A percentile compares a stretch with the other conserved stretches of the same genome.
phyloP scores from a whole-genome alignment of 2,329 filamentous ascomycete species.

The Leptographium flavum region DNA sequence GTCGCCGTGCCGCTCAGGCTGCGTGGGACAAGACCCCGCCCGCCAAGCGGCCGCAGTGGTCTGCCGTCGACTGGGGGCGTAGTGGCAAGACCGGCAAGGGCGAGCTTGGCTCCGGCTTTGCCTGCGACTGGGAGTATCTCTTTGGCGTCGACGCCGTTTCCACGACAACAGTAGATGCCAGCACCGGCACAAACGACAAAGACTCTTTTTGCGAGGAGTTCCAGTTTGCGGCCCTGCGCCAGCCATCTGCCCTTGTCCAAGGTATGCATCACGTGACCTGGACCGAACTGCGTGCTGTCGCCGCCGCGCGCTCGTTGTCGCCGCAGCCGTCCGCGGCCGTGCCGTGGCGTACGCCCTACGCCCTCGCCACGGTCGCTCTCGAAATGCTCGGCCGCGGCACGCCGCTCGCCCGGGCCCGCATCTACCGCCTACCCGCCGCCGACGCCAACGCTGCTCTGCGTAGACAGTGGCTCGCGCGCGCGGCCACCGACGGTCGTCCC shows the following conservation, averaged over 20 bases:
- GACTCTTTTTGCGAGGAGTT: slow-evolving; percentile 1
- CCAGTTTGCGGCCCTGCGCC: slow-evolving; percentile 7
- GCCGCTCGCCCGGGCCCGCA: slow-evolving; percentile 56
- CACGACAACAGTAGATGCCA: neutral
- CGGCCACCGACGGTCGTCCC: neutral
- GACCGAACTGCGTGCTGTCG: slow-evolving; percentile 13
- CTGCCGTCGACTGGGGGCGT: slow-evolving; percentile 57
- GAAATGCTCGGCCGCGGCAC: slow-evolving; percentile 56
- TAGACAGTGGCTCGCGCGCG: slow-evolving; percentile 52
- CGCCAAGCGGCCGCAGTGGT: slow-evolving; percentile 66
- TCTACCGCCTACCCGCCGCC: slow-evolving; percentile 65
- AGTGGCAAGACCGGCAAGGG: slow-evolving; percentile 56
- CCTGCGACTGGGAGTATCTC: slow-evolving; percentile 70
- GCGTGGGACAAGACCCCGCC: slow-evolving; percentile 69
- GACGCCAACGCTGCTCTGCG: slow-evolving; percentile 38
- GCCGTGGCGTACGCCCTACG: slow-evolving; percentile 10
- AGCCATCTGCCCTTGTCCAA: neutral
- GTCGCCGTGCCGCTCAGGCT: slow-evolving; percentile 41
- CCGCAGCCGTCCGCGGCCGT: slow-evolving; percentile 1
- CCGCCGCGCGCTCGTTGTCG: slow-evolving; percentile 17
- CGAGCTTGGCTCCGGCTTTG: slow-evolving; percentile 69
- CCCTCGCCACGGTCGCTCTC: slow-evolving; percentile 48
- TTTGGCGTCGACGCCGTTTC: slow-evolving; percentile 24
- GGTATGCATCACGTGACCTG: slow-evolving; percentile 9
- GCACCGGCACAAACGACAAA: neutral